phyloP scores from a whole-genome alignment of 805 yeast genomes.

The Candida mattraensis region DNA sequence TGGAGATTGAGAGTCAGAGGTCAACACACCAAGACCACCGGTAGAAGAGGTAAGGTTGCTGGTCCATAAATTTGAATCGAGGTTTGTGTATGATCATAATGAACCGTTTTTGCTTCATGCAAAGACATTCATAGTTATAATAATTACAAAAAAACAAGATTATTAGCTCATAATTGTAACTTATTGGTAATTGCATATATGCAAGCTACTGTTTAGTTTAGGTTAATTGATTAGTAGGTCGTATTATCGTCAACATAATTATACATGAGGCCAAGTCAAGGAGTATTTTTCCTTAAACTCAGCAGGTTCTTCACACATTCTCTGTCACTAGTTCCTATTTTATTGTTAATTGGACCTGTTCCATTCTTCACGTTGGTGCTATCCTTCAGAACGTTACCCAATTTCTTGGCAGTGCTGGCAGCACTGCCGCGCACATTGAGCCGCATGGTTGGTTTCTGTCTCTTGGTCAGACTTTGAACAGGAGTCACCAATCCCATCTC shows the following conservation, averaged over 20 bases:
- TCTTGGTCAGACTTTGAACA: slow-evolving; percentile 22
- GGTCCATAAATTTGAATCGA: slow-evolving; percentile 25
- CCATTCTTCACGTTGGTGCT: slow-evolving; percentile 22
- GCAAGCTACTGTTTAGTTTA: not conserved
- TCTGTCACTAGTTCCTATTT: slow-evolving; percentile 16
- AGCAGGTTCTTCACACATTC: slow-evolving; percentile 43
- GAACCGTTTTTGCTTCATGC: not conserved
- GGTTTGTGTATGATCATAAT: not conserved
- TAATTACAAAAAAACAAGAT: no score
- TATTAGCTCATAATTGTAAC: no score
- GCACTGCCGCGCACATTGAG: slow-evolving; percentile 14
- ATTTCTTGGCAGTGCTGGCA: slow-evolving; percentile 8
- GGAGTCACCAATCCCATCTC: slow-evolving; percentile 33
- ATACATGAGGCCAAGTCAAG: slow-evolving; percentile 2
- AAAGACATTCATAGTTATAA: no score
- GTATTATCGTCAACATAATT: no score
- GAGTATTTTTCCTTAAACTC: slow-evolving; percentile 31
- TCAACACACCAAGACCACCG: slow-evolving; percentile 99
- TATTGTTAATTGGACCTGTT: slow-evolving; percentile 1
- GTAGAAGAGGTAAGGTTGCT: slow-evolving; percentile 81
- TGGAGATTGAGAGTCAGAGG: slow-evolving; percentile 99
- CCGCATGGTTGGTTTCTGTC: slow-evolving; percentile 34
- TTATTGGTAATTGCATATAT: no score
- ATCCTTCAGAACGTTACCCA: slow-evolving; percentile 23
- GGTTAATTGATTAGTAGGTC: not conserved